Conservation (phyloP, 345 rosid genomes). For the Zanthoxylum bungeanum region DNA sequence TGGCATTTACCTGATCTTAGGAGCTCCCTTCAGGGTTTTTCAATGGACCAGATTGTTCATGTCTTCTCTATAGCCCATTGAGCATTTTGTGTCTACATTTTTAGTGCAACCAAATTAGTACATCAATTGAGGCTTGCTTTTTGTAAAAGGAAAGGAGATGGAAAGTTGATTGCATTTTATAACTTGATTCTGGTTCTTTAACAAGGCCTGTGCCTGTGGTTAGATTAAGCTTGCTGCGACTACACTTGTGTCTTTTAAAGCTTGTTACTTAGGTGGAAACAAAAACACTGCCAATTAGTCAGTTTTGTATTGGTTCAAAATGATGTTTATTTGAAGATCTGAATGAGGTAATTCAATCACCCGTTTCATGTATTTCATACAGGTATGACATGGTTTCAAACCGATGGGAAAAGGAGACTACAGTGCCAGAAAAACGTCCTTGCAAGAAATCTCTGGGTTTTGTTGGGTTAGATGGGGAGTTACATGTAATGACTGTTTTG, state of each 20-base stretch:
- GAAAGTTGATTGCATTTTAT: background rate
- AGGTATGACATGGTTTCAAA: slow-evolving; percentile 66
- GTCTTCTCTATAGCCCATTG: background rate
- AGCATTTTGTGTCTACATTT: background rate
- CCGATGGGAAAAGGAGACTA: slow-evolving; percentile 61
- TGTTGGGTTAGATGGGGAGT: slow-evolving; percentile 57
- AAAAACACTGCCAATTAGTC: background rate
- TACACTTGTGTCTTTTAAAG: background rate
- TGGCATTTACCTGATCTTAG: background rate
- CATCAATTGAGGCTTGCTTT: background rate
- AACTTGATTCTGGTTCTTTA: background rate
- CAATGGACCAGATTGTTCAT: background rate
- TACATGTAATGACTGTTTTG: slow-evolving; percentile 54
- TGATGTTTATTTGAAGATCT: background rate
- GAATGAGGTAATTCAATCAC: background rate
- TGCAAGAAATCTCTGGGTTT: slow-evolving; percentile 53
- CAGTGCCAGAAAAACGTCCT: slow-evolving; percentile 53
- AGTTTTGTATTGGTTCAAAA: background rate
- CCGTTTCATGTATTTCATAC: slow-evolving; percentile 9
- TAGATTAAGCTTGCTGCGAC: background rate
- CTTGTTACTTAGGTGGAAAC: background rate
- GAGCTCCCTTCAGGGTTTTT: background rate
- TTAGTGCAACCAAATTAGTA: background rate
- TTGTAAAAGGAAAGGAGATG: background rate
- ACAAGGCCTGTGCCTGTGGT: background rate